These are phyloP conservation scores for Fusarium sp. DNA, from an alignment of 2,329 filamentous ascomycete genomes.

Conservation along the genomic window DNA sequence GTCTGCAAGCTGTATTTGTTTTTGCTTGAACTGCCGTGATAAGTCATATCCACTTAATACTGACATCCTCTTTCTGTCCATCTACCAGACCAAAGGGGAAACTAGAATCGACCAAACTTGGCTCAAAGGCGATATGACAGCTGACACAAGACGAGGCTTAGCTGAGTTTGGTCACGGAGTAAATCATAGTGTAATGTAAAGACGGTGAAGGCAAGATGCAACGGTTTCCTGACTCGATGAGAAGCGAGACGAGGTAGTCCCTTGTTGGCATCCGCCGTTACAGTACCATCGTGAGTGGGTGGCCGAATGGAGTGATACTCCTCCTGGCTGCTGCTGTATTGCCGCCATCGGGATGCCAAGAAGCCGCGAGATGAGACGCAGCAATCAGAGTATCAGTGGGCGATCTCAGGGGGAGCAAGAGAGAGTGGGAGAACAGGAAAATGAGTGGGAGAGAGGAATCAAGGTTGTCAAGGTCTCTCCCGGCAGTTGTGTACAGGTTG, in stretches of 20 bases:
- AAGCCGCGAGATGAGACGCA: conserved; percentile 23
- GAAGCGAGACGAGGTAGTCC: conserved; percentile 17
- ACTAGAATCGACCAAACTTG: neutral
- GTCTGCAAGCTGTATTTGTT: neutral
- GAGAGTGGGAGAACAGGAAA: neutral
- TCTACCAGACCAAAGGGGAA: neutral
- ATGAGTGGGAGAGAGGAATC: neutral
- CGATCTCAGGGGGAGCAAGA: conserved; percentile 26
- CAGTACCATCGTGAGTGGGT: conserved; percentile 43
- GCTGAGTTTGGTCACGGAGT: conserved; percentile 1
- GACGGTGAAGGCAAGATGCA: conserved; percentile 31
- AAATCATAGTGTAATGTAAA: conserved; percentile 20
- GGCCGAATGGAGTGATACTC: conserved; percentile 33
- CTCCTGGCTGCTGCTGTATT: conserved; percentile 1
- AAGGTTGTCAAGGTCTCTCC: conserved; percentile 11
- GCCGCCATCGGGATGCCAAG: conserved; percentile 34
- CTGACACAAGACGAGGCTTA: conserved; percentile 14
- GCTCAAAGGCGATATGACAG: conserved; percentile 5
- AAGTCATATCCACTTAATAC: conserved; percentile 1
- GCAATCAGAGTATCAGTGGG: conserved; percentile 23
- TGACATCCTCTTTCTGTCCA: conserved; percentile 3
- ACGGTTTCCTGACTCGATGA: conserved; percentile 23
- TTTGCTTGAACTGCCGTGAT: neutral
- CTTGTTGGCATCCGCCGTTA: conserved; percentile 34
- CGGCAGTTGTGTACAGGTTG: conserved; percentile 31